Percentiles rank a stretch among this genome's conserved stretches.
Evolutionary conservation across 2,329 filamentous ascomycete species (phyloP).

Genomic region (Arthrinium puccinioides): DNA sequence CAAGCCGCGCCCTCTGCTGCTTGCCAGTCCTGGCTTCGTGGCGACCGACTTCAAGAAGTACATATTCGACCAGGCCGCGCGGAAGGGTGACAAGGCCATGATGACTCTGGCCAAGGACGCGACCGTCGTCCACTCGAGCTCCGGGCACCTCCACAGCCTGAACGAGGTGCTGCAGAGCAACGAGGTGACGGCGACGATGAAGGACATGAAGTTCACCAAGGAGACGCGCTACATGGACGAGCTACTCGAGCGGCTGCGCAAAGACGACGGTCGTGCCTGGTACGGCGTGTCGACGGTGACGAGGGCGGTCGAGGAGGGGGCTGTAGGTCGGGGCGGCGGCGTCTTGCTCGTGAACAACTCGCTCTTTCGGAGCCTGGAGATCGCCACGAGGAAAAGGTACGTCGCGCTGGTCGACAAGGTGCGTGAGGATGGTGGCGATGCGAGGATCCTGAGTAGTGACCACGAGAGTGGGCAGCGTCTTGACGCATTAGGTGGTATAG

Average conservation of each 20-base stretch:
- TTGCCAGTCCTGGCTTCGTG: constrained; percentile 86
- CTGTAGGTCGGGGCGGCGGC: constrained; percentile 79
- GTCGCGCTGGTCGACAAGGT: constrained; percentile 84
- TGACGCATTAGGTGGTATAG: constrained; percentile 78
- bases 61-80: constrained; percentile 52
- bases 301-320: constrained; percentile 76
- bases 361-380: constrained; percentile 76
- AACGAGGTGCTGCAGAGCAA: constrained; percentile 80
- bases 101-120: constrained; percentile 52
- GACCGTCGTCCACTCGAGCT: constrained; percentile 74
- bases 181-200: constrained; percentile 69
- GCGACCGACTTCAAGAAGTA: constrained; percentile 75
- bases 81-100: constrained; percentile 61
- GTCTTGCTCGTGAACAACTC: constrained; percentile 80
- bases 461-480: constrained; percentile 88
- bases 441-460: constrained; percentile 81
- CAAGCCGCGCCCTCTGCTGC: constrained; percentile 62
- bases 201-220: constrained; percentile 79
- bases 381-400: constrained; percentile 70
- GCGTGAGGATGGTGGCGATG: constrained; percentile 79
- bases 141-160: constrained; percentile 79
- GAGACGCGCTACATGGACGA: constrained; percentile 81
- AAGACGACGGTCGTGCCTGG: constrained; percentile 82
- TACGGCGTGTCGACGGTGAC: constrained; percentile 82
- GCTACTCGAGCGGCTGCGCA: constrained; percentile 69